Percentiles rank a stretch among this genome's conserved stretches.
phyloP scores from a whole-genome alignment of 1,139 yeast genomes.

The Geotrichum siamense region DNA sequence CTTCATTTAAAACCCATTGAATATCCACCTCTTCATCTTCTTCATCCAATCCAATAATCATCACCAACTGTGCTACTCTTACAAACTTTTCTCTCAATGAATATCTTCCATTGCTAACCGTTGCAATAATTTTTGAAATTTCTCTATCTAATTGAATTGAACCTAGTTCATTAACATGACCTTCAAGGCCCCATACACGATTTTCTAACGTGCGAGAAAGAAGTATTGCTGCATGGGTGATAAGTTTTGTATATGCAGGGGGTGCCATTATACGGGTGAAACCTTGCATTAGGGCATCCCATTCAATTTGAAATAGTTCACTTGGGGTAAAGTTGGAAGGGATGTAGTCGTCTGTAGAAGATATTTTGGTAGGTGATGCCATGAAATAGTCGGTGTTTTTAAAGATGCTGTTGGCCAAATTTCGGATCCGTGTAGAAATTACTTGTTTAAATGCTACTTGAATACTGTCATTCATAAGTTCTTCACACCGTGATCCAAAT shows the following conservation, averaged over 20 bases:
- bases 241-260: conserved; percentile 43
- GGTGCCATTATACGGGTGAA: conserved; percentile 54
- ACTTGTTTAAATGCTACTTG: conserved; percentile 53
- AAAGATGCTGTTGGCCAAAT: conserved; percentile 48
- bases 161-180: conserved; percentile 73
- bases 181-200: conserved; percentile 57
- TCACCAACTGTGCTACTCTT: conserved; percentile 73
- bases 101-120: conserved; percentile 40
- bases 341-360: conserved; percentile 31
- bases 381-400: conserved; percentile 45
- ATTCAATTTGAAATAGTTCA: conserved; percentile 45
- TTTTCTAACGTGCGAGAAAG: conserved; percentile 53
- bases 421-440: conserved; percentile 44
- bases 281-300: conserved; percentile 62
- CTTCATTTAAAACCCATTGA: conserved; percentile 75
- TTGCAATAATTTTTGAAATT: conserved; percentile 55
- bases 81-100: conserved; percentile 70
- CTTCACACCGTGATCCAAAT: conserved; percentile 40
- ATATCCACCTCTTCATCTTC: conserved; percentile 59
- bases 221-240: conserved; percentile 47
- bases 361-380: conserved; percentile 29
- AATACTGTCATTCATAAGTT: conserved; percentile 48
- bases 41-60: conserved; percentile 77
- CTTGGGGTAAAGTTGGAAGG: conserved; percentile 22
- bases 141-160: conserved; percentile 81